phyloP scores from a whole-genome alignment of 352 stramenopile genomes.

The Pythium oligandrum region DNA sequence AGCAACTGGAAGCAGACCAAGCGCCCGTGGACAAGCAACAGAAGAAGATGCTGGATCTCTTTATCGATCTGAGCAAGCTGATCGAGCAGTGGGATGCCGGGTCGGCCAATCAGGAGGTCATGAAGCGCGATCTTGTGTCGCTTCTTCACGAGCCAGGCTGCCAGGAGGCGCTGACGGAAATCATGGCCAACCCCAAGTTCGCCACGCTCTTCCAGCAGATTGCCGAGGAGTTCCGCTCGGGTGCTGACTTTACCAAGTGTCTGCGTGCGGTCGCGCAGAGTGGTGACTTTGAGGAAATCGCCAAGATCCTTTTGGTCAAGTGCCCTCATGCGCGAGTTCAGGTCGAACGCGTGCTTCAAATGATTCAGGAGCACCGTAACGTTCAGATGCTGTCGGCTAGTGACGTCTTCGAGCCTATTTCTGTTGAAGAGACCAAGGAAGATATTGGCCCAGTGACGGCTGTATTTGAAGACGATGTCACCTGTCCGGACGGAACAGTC shows the following conservation, averaged over 20 bases:
- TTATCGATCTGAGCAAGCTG: slow-evolving; percentile 72
- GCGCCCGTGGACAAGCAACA: slow-evolving; percentile 50
- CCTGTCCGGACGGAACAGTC: slow-evolving; percentile 78
- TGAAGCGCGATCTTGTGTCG: slow-evolving; percentile 72
- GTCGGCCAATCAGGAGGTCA: slow-evolving; percentile 36
- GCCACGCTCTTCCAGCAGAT: slow-evolving; percentile 58
- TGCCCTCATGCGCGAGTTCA: slow-evolving; percentile 66
- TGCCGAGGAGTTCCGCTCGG: slow-evolving; percentile 55
- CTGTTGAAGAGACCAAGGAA: slow-evolving; percentile 62
- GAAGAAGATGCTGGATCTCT: slow-evolving; percentile 61
- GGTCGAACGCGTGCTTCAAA: slow-evolving; percentile 68
- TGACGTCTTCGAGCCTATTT: slow-evolving; percentile 71
- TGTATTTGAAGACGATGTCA: slow-evolving; percentile 87
- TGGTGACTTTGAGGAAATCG: slow-evolving; percentile 61
- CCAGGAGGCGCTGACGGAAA: slow-evolving; percentile 65
- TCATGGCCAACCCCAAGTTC: slow-evolving; percentile 69
- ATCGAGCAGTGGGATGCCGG: slow-evolving; percentile 66
- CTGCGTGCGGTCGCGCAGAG: slow-evolving; percentile 43
- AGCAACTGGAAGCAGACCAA: slow-evolving; percentile 22
- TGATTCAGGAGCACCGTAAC: slow-evolving; percentile 67
- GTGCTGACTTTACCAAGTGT: slow-evolving; percentile 46
- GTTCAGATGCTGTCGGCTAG: slow-evolving; percentile 61
- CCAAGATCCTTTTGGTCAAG: slow-evolving; percentile 70
- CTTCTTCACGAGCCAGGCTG: slow-evolving; percentile 70
- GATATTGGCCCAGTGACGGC: slow-evolving; percentile 63